Evolutionary conservation across 2,329 filamentous ascomycete genomes (phyloP), one percentile per base, ranked within the genome.

Genomic region (Amylocarpus encephaloides): DNA sequence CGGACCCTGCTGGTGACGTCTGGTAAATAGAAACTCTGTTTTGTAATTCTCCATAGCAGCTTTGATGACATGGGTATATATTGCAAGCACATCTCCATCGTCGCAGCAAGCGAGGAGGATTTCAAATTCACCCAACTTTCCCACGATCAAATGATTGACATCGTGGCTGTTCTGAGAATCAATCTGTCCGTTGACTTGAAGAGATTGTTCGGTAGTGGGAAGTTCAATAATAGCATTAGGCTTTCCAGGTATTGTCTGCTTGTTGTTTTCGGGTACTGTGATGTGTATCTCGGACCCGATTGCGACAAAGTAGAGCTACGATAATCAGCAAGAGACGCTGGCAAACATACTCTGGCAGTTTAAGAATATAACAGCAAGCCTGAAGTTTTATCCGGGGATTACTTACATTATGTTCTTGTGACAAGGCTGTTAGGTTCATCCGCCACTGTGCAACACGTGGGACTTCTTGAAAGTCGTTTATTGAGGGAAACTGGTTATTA

Each of bases 41-140:
- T 26, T 44, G 35, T 32, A 43, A 29, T 30, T n/a, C 7, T 48
- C 32, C 11, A 59, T 40, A 19, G 51, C 39, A 4, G 51, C 34
- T 3, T 51, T 26, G 11, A 64, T 38, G 1, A 52, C 15, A 22
- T 62, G 48, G 11, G 81, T 84, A 61, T 85, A 82, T 65, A 86
- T 91, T 6, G 78, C 85, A 42, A 81, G 71, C 2, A 90, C 77
- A 62, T 92, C 87, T 6, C 88, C 88, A 54, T 89, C 85, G 59
- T 92, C 88, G 51, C 79, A 88, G 33, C 74, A 77, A 39, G 83
- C 69, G 3, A 88, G 66, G 5, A 92, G 58, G 29, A 90, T 77
- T 66, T 93, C 88, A 45, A 85, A 72, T 6, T 75, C 69, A 0
- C 88, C 88, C 11, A 92, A 68, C 42, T 85, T 77, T 13, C 85